Base-by-base conservation (phyloP, 306 rosid species). In the Quillaja saponaria region DNA sequence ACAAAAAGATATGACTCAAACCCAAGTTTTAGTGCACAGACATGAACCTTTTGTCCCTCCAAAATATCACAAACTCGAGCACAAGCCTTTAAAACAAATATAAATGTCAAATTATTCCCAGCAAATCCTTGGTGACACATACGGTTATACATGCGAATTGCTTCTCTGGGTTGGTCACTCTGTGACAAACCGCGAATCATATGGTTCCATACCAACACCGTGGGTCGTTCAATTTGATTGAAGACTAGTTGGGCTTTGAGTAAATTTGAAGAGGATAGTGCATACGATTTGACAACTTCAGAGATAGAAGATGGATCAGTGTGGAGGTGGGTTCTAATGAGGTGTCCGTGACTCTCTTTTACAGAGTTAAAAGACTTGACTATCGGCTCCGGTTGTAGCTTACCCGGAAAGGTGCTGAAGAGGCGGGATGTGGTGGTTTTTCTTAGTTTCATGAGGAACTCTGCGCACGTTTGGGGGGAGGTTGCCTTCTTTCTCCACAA, bases 71-170 rank as follows among this genome's bases (percentile, higher is more conserved):
- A 61, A 40, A 73, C 83, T 19, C 87, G 83, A 55, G 88, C 85
- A 61, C 96, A 91, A 16, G 97, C 88, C 82, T 83, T 91, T 73
- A 78, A 71, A 13, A 85, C 66, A 69, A 71, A 88, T 16, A 86
- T 76, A 65, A 85, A 81, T 1, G 91, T 85, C 72, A 73, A 57
- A 46, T 80, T 62, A 60, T 81, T 65, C 47, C 87, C 91, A 5
- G 51, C n/a, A 11, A 80, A 34, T 65, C 86, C 87, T 13, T 66
- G 57, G 55, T 28, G 58, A 62, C 46, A 71, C 88, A 88, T 82
- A 52, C 64, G 58, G 49, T 48, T 58, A 57, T 75, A 84, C n/a
- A 73, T n/a, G n/a, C 14, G 60, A 74, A 91, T 81, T 28, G 92
- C 88, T 65, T 84, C 71, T 44, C 44, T 61, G 6, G 95, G 92